Base-by-base conservation (phyloP, 2,329 filamentous ascomycete species). In the Pseudogymnoascus sp. region DNA sequence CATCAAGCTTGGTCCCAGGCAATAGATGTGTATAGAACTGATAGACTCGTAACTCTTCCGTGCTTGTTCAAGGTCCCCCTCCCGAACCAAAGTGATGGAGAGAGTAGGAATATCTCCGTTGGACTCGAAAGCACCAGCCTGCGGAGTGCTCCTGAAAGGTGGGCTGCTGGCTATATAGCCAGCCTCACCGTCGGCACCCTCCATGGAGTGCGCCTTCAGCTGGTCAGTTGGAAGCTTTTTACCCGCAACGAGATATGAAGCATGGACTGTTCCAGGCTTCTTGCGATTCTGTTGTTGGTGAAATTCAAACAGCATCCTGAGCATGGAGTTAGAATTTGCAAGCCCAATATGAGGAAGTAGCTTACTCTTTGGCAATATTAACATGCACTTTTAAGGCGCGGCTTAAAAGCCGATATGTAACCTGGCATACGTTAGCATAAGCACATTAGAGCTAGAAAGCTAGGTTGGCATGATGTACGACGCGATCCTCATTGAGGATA, bases 171-270 rank as follows among this genome's bases (percentile, higher is more conserved):
- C 82, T 80, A 88, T 86, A 64, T 78, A 75, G 47, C 87, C 85
- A 62, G 91, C 83, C 59, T 89, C 87, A n/a, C 78, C 83, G 67
- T 87, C 80, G 36, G 9, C 47, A 35, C 28, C 47, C 3, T 33
- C 28, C 11, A 6, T 28, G 9, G 33, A 8, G 1, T 11, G 9
- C 12, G 28, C n/a, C 47, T 54, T 54, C 11, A 9, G 47, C 9
- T 54, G 47, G 28, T 33, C 28, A 8, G 47, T 33, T 33, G 28
- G 9, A 20, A 54, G 79, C 69, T 84, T 88, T 20, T 78, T 82
- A 38, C 93, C 94, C 58, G 86, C 88, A 50, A 99, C 72, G 57
- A 97, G 78, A 74, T 97, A 99, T n/a, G 92, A 97, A 47, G 93
- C 94, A 75, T 95, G 85, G n/a, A 97, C 79, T 25, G 85, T 87